Evolutionary conservation across 192 early-diverging fungal species (phyloP), one percentile per base, ranked within the genome.

Genomic region (Powellomyces hirtus): DNA sequence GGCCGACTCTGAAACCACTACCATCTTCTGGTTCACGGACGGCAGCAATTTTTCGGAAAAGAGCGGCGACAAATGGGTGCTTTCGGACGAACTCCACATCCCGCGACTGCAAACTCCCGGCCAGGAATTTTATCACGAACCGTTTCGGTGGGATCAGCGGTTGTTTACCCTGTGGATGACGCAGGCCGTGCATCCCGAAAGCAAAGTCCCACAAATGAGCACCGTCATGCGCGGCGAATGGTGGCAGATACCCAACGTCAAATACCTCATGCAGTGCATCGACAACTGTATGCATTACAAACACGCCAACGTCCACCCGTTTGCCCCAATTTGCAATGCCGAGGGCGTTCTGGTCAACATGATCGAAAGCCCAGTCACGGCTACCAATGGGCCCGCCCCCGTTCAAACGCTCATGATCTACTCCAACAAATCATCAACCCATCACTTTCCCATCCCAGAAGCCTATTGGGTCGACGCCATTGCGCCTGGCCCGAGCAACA

Each of bases 81-180:
- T 76, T 13, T 50, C 64, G 2, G 49, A 76, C 59, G 49, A 67
- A 83, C 76, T 93, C 1, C 85, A 90, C 51, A 83, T 91, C 35
- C 89, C 86, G 4, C 83, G 81, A 10, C 67, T 82, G n/a, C 72
- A 74, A 42, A 76, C 84, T 3, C 85, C 89, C 10, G 91, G 90
- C 56, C 79, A 78, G 7, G 81, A 88, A 56, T 73, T 82, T 13
- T 91, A 89, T 62, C 61, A 78, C 6, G 91, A 94, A 76, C 92
- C 92, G 37, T 92, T 92, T 38, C 76, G 92, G 26, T 94, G 92
- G 92, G 90, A 94, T 59, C 91, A 94, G 59, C 72, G 87, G 1
- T 68, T 94, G 34, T 83, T 78, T 40, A 84, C 90, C 1, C 76
- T 94, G 0, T 69, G 67, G 67, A 45, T 69, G 57, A 69, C 67